Percentiles rank a stretch among this genome's conserved stretches.
Conservation (phyloP, 352 stramenopile species). For the Pythium dissimile region DNA sequence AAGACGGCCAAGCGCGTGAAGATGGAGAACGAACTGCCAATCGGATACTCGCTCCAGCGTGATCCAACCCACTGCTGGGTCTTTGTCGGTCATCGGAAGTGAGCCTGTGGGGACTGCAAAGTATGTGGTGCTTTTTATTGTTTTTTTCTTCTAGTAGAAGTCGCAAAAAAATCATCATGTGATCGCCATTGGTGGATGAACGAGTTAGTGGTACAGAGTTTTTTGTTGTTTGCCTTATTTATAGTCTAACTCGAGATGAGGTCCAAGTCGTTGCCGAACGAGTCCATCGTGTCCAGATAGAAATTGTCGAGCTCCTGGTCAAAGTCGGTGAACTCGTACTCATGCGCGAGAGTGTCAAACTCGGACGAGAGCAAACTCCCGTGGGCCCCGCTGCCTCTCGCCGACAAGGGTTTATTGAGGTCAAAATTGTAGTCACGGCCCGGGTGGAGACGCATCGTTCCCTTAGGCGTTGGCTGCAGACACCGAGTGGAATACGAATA, state of each 20-base stretch:
- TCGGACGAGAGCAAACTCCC: constrained; percentile 30
- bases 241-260: constrained; percentile 48
- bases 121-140: neutral
- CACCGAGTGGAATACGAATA: constrained; percentile 3
- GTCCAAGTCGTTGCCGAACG: constrained; percentile 54
- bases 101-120: too few relatives aligned
- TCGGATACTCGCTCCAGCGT: constrained; percentile 27
- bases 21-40: constrained; percentile 25
- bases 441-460: constrained; percentile 23
- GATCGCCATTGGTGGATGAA: too few relatives aligned
- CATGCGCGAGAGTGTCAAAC: constrained; percentile 69
- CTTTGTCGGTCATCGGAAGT: neutral
- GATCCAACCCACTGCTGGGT: constrained; percentile 25
- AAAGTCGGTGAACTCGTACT: constrained; percentile 81
- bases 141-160: too few relatives aligned
- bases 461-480: constrained; percentile 28
- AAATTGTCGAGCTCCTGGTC: constrained; percentile 82
- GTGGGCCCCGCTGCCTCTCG: neutral
- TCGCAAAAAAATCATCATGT: too few relatives aligned
- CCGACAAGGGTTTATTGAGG: constrained; percentile 37
- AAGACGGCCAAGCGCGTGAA: constrained; percentile 49
- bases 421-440: constrained; percentile 33
- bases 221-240: neutral
- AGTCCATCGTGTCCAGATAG: constrained; percentile 71
- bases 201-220: too few relatives aligned